Percentiles rank a stretch among this genome's conserved stretches.
Conservation (phyloP, 495 filamentous ascomycete genomes). For the Pyronema omphalodes region DNA sequence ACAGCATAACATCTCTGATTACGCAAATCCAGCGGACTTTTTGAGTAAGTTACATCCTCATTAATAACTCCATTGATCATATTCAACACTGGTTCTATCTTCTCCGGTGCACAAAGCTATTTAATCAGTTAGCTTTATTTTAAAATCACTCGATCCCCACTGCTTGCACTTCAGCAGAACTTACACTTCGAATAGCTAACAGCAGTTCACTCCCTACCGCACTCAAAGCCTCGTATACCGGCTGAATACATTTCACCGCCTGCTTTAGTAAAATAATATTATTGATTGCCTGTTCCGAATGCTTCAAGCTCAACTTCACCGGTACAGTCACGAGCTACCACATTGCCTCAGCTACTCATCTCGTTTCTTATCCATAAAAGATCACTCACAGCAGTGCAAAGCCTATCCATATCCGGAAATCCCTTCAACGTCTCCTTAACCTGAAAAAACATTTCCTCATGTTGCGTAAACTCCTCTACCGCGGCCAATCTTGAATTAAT, state of each 20-base stretch:
- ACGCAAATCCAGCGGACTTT: constrained; percentile 62
- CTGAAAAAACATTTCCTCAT: constrained; percentile 73
- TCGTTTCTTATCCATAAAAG: constrained; percentile 4
- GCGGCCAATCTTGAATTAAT: constrained; percentile 58
- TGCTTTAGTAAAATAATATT: constrained; percentile 75
- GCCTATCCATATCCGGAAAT: constrained; percentile 52
- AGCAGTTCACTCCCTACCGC: constrained; percentile 49
- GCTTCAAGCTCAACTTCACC: constrained; percentile 42
- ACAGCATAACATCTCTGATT: constrained; percentile 90
- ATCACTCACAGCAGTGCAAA: constrained; percentile 38
- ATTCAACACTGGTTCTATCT: constrained; percentile 38
- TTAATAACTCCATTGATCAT: constrained; percentile 61
- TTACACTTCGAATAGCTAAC: constrained; percentile 42
- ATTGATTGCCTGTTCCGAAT: constrained; percentile 64
- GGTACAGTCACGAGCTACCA: constrained; percentile 48
- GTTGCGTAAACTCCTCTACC: constrained; percentile 61
- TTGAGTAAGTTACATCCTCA: constrained; percentile 59
- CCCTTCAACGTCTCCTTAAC: constrained; percentile 55
- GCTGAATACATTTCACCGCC: constrained; percentile 48
- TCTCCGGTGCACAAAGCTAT: constrained; percentile 44
- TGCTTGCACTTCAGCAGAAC: neutral
- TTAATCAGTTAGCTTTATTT: neutral
- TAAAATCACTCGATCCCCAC: neutral
- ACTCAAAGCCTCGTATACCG: constrained; percentile 48
- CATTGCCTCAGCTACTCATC: constrained; percentile 17